phyloP scores from a whole-genome alignment of 257 asterid genomes.

The Solanum chiquidenum region DNA sequence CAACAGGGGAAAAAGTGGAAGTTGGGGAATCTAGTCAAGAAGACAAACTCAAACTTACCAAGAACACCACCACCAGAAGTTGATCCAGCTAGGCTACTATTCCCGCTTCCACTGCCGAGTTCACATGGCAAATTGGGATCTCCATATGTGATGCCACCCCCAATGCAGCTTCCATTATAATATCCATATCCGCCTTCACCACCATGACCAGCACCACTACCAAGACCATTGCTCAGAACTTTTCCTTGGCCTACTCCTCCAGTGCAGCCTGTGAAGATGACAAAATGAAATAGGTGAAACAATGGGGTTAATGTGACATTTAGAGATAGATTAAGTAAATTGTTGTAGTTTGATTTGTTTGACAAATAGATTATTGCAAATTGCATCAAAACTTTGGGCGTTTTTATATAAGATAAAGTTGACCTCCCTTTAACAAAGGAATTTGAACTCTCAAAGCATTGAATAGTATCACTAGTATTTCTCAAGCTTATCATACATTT shows the following conservation, averaged over 20 bases:
- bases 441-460: background rate
- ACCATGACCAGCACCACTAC: slow-evolving; percentile 98
- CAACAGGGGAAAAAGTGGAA: background rate
- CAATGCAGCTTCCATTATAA: slow-evolving; percentile 56
- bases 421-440: background rate
- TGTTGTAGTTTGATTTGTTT: background rate
- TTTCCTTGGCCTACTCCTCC: slow-evolving; percentile 86
- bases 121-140: slow-evolving; percentile 81
- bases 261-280: slow-evolving; percentile 59
- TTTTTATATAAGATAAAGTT: background rate
- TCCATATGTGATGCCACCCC: slow-evolving; percentile 85
- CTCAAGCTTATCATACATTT: background rate
- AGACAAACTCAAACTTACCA: slow-evolving; percentile 40
- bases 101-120: slow-evolving; percentile 98
- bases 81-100: slow-evolving; percentile 60
- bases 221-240: slow-evolving; percentile 48
- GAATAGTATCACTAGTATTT: background rate
- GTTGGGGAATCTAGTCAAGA: background rate
- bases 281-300: background rate
- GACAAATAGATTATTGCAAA: background rate
- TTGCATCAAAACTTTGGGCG: background rate
- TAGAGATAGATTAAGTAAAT: background rate
- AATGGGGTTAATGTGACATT: background rate
- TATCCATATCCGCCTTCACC: slow-evolving; percentile 93
- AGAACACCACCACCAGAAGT: slow-evolving; percentile 91